Base-by-base conservation (phyloP, 2,329 filamentous ascomycete genomes). In the Chaetomiaceae sp. region DNA sequence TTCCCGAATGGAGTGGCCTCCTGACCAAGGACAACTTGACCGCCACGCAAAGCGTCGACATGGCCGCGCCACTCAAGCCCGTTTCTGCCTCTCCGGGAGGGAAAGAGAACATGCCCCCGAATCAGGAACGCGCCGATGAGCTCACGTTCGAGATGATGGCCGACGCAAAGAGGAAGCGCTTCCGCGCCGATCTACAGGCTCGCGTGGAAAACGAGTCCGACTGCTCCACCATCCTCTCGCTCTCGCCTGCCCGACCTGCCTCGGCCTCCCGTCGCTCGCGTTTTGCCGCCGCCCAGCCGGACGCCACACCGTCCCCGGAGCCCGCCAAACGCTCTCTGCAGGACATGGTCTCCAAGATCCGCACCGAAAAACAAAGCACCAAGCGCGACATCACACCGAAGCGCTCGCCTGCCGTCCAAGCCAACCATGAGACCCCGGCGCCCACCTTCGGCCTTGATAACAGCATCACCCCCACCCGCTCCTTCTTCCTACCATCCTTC, bases 401-500 rank as follows among this genome's bases (percentile, higher is more conserved):
- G 15, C 56, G 56, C 17, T 55, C 56, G 9, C 56, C 47, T 1
- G 19, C 40, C n/a, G 17, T 50, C 7, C 53, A 52, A 14, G 27
- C 44, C 20, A 44, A 12, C 39, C 52, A 53, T 14, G 37, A 51
- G 20, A 54, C 48, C 15, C 55, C 51, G 15, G 47, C 45, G 15
- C 54, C 34, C 48, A 52, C 29, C 25, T 7, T 39, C 25, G 55
- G 19, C 33, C 38, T 44, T 33, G 61, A 64, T 51, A 51, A 57
- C 51, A 61, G 33, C 52, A 53, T 56, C 40, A 65, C 73, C 20
- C 77, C 77, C 20, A 71, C 64, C 11, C 75, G 75, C 9, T 81
- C 79, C 3, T 81, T 81, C 62, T 75, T 79, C 63, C 67, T 82
- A 63, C 79, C 79, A 2, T 74, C 78, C 46, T 72, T 81, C 17